Percentiles rank a stretch among this genome's conserved stretches.
phyloP scores from a whole-genome alignment of 1,284 basidiomycete genomes.

The Austroboletus niveus region DNA sequence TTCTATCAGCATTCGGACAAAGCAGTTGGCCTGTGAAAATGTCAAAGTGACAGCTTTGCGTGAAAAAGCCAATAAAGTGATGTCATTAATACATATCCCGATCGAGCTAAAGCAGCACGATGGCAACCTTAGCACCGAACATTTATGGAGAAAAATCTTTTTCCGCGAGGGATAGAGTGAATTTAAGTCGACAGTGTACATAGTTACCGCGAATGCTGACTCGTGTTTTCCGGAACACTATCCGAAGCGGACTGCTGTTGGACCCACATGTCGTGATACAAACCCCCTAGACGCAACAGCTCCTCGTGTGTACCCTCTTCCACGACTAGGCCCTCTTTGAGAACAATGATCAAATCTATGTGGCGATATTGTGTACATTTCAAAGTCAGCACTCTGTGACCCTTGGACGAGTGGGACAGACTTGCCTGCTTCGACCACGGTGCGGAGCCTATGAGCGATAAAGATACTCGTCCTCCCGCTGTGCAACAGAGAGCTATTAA shows the following conservation, averaged over 20 bases:
- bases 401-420: conserved; percentile 12
- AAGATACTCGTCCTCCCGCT: conserved; percentile 90
- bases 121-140: no score
- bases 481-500: conserved; percentile 77
- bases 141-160: not conserved
- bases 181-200: not conserved
- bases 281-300: conserved; percentile 65
- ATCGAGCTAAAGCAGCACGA: not conserved
- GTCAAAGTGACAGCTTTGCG: no score
- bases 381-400: conserved; percentile 1
- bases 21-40: no score
- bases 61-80: no score
- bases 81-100: no score
- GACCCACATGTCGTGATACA: conserved; percentile 87
- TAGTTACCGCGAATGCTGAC: conserved; percentile 3
- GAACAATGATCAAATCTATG: conserved; percentile 85
- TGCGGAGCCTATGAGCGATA: conserved; percentile 89
- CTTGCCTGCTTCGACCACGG: conserved; percentile 84
- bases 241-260: conserved; percentile 58
- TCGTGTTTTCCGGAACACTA: conserved; percentile 13
- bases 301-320: conserved; percentile 94
- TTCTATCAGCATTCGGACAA: no score
- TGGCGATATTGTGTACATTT: not conserved
- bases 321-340: conserved; percentile 80
- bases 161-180: not conserved